Evolutionary conservation across 2,329 filamentous ascomycete genomes (phyloP).

Genomic region (Aspergillus caelatus): DNA sequence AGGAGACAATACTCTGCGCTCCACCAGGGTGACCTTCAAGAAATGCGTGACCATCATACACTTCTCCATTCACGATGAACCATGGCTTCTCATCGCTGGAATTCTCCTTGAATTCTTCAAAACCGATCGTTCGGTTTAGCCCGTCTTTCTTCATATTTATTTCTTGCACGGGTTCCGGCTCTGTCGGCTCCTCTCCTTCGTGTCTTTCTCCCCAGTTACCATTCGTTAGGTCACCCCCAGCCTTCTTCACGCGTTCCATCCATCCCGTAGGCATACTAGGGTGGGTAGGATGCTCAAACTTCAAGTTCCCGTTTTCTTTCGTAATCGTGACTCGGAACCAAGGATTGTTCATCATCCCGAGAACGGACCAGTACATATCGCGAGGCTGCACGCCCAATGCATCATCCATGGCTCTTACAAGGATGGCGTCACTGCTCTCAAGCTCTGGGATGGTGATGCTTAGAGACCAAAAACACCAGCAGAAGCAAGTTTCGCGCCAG

Average conservation of each 20-base stretch:
- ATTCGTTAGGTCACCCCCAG: conserved; percentile 77
- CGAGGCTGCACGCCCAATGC: conserved; percentile 81
- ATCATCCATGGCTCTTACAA: conserved; percentile 89
- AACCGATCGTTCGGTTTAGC: conserved; percentile 63
- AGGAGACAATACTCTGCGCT: conserved; percentile 78
- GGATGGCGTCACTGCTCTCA: conserved; percentile 67
- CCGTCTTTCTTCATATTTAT: conserved; percentile 77
- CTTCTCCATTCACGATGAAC: conserved; percentile 87
- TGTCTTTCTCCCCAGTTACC: conserved; percentile 81
- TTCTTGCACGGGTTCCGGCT: conserved; percentile 60
- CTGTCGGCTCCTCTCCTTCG: conserved; percentile 49
- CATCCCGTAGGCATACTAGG: conserved; percentile 80
- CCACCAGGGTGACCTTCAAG: conserved; percentile 83
- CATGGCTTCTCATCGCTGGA: conserved; percentile 69
- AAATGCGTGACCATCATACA: conserved; percentile 83
- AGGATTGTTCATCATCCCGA: conserved; percentile 98
- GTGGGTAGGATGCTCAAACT: conserved; percentile 88
- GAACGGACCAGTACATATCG: conserved; percentile 94
- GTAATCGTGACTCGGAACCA: conserved; percentile 85
- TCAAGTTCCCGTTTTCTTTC: conserved; percentile 64
- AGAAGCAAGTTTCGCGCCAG: conserved; percentile 80
- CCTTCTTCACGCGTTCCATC: conserved; percentile 90
- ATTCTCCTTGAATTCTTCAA: conserved; percentile 73
- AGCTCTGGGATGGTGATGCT: conserved; percentile 67
- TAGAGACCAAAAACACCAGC: conserved; percentile 90